These are phyloP conservation scores for Talaromyces atroroseus DNA, from an alignment of 2,329 filamentous ascomycete species.

Conservation along the genomic window DNA sequence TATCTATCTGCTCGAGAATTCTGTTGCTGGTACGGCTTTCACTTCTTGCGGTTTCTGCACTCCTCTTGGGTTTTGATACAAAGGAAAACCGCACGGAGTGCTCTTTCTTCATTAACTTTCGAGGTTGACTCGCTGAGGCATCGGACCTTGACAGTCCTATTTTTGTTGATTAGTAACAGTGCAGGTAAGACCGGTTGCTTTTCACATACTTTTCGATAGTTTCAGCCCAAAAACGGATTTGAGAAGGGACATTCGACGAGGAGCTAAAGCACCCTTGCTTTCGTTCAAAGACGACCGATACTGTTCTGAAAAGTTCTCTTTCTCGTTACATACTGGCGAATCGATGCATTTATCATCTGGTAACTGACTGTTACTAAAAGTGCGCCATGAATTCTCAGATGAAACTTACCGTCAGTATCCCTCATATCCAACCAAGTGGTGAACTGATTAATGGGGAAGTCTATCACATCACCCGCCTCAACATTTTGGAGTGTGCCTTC, in stretches of 20 bases:
- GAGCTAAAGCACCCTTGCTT: constrained; percentile 18
- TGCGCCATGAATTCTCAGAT: not conserved
- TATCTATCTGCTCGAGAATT: constrained; percentile 10
- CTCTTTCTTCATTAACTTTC: constrained; percentile 23
- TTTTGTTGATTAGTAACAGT: not conserved
- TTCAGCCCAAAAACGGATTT: constrained; percentile 23
- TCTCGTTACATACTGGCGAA: constrained; percentile 20
- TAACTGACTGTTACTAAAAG: not conserved
- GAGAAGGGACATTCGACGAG: constrained; percentile 14
- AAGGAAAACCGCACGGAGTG: constrained; percentile 27
- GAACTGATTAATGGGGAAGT: constrained; percentile 13
- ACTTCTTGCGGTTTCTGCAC: constrained; percentile 14
- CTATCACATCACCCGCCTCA: constrained; percentile 7
- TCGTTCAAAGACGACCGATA: constrained; percentile 14
- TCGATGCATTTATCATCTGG: constrained; percentile 14
- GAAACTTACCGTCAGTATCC: constrained; percentile 9
- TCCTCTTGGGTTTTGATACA: constrained; percentile 19
- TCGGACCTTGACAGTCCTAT: constrained; percentile 22
- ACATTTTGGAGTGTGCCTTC: constrained; percentile 8
- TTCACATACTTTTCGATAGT: constrained; percentile 20
- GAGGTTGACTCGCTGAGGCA: constrained; percentile 20
- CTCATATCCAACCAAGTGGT: constrained; percentile 11
- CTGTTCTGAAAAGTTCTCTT: constrained; percentile 14
- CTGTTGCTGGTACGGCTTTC: constrained; percentile 10
- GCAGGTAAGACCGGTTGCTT: not conserved